Conservation (phyloP, 192 early-diverging fungal genomes). For the Backusella liffmaniae region DNA sequence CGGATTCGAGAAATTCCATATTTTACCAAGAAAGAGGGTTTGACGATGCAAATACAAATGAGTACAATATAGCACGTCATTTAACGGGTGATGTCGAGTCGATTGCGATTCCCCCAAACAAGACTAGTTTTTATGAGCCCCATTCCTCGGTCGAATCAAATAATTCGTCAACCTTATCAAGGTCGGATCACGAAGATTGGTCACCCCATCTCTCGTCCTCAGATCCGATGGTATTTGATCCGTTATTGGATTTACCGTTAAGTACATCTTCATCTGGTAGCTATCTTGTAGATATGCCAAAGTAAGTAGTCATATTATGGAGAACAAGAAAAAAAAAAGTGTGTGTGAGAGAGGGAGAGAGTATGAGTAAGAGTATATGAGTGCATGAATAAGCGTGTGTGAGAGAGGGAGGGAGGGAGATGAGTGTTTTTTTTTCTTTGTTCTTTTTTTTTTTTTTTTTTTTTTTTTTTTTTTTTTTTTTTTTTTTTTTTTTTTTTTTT, state of each 20-base stretch:
- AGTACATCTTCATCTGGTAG: constrained; percentile 15
- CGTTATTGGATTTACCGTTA: background rate
- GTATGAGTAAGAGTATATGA: too few species aligned
- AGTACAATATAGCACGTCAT: constrained; percentile 32
- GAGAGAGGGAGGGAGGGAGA: background rate
- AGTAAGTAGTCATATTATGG: background rate
- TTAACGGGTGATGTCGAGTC: constrained; percentile 26
- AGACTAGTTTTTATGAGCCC: background rate
- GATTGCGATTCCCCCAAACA: constrained; percentile 19
- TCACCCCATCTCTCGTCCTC: constrained; percentile 5
- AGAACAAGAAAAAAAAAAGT: background rate
- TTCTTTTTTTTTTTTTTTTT: background rate
- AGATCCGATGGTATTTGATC: constrained; percentile 5
- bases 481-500: background rate
- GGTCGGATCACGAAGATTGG: constrained; percentile 12
- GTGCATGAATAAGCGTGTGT: background rate
- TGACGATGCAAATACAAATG: constrained; percentile 25
- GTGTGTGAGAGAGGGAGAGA: too few species aligned
- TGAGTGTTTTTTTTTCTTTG: background rate
- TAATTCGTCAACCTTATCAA: constrained; percentile 6
- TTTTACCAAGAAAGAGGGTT: constrained; percentile 20
- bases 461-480: background rate
- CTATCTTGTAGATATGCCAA: constrained; percentile 22
- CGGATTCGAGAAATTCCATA: constrained; percentile 4
- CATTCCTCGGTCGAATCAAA: constrained; percentile 10